Evolutionary conservation across 345 rosid species (phyloP).

Genomic region (Linum lewisii): DNA sequence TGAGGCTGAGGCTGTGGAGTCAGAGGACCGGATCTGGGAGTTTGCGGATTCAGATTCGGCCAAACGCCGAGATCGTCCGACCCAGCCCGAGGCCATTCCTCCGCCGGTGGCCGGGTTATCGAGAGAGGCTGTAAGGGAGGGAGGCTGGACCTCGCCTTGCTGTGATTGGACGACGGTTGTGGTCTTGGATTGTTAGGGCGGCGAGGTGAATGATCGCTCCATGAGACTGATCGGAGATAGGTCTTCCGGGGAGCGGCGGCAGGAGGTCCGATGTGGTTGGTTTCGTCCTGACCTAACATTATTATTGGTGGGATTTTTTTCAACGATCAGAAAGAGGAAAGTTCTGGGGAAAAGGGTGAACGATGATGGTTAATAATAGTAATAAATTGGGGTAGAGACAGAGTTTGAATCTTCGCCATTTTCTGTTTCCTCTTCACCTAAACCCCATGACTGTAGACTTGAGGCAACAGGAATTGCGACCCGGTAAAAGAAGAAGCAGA

Average conservation of each 20-base stretch:
- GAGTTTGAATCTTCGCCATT: no score
- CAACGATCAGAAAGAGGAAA: no score
- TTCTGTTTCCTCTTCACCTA: no score
- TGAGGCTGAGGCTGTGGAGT: constrained; percentile 16
- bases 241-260: constrained; percentile 21
- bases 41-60: constrained; percentile 54
- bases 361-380: no score
- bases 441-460: no score
- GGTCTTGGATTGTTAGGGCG: constrained; percentile 31
- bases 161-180: constrained; percentile 16
- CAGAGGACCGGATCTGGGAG: constrained; percentile 34
- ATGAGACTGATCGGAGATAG: constrained; percentile 54
- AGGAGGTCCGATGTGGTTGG: constrained; percentile 22
- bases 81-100: constrained; percentile 69
- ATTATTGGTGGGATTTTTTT: constrained; percentile 1
- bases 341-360: no score
- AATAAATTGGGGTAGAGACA: no score
- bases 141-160: constrained; percentile 40
- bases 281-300: constrained; percentile 42
- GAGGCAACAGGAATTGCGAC: no score
- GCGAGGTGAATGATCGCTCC: constrained; percentile 51
- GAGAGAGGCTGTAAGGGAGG: constrained; percentile 58
- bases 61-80: constrained; percentile 73
- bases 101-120: constrained; percentile 35
- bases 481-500: background rate